Percentiles rank a stretch among this genome's conserved stretches.
phyloP scores from a whole-genome alignment of 2,329 filamentous ascomycete species.

The Coniochaeta hoffmannii region DNA sequence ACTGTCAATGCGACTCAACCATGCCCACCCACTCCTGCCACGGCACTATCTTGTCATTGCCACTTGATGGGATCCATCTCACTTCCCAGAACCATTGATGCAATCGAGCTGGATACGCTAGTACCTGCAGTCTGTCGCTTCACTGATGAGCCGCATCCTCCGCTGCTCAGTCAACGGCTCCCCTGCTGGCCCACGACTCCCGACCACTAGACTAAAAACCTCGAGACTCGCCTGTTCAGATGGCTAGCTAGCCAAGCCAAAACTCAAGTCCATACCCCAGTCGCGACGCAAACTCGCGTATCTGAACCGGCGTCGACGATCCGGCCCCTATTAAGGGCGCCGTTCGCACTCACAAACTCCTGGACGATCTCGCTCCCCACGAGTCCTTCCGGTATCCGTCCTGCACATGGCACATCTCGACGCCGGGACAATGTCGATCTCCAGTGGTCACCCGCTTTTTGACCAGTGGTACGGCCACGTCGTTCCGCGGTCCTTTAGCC shows the following conservation, averaged over 20 bases:
- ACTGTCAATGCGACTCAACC: neutral
- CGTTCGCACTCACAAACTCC: neutral
- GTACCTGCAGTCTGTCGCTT: neutral
- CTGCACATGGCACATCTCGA: neutral
- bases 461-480: constrained; percentile 34
- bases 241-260: neutral
- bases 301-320: neutral
- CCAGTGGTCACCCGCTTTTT: constrained; percentile 22
- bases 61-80: neutral
- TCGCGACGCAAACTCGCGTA: neutral
- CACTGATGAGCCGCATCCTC: neutral
- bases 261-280: neutral
- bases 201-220: neutral
- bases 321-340: neutral
- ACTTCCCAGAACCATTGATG: neutral
- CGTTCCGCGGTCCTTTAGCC: constrained; percentile 42
- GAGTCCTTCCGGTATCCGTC: no score
- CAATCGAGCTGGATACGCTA: neutral
- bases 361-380: neutral
- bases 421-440: constrained; percentile 15
- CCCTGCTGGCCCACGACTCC: neutral
- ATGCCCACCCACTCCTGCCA: neutral
- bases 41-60: neutral
- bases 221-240: neutral
- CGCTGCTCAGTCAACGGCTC: neutral